A percentile compares a stretch with the other conserved stretches of the same genome.
Conservation (phyloP, 768 basidiomycete genomes). For the Termitomyces sp. region DNA sequence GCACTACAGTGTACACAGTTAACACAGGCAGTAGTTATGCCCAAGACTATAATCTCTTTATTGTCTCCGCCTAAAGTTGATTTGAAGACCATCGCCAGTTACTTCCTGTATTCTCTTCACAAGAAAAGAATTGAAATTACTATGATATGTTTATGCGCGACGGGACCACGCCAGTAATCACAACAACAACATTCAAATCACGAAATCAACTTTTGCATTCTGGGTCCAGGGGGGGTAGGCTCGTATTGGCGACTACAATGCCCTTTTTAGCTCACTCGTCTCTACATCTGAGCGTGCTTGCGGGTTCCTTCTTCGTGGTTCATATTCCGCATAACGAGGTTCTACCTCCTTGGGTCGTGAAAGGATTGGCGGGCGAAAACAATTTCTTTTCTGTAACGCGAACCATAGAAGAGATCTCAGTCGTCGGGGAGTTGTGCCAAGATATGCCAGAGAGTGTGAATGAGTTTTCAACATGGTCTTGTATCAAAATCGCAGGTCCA, state of each 20-base stretch:
- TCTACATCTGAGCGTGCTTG: conserved; percentile 44
- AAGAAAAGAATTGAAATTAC: no score
- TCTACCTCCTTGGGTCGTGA: conserved; percentile 32
- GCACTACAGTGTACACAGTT: conserved; percentile 37
- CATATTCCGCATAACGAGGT: conserved; percentile 35
- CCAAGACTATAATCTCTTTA: conserved; percentile 34
- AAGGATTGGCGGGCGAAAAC: conserved; percentile 22
- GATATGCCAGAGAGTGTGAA: conserved; percentile 31
- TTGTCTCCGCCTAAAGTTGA: conserved; percentile 27
- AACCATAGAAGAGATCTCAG: conserved; percentile 58
- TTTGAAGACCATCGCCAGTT: not conserved
- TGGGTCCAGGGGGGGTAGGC: no score
- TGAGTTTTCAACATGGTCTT: conserved; percentile 46
- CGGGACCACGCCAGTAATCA: no score
- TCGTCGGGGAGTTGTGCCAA: conserved; percentile 44
- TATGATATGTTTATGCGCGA: no score
- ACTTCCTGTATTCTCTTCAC: not conserved
- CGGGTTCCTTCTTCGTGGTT: conserved; percentile 39
- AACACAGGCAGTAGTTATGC: conserved; percentile 31
- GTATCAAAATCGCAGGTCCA: conserved; percentile 61
- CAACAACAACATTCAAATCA: no score
- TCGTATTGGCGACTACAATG: no score
- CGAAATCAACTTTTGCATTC: no score
- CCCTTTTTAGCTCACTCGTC: conserved; percentile 42
- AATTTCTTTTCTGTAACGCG: conserved; percentile 53